Evolutionary conservation across 768 basidiomycete genomes (phyloP).

Genomic region (Lactarius trivialis): DNA sequence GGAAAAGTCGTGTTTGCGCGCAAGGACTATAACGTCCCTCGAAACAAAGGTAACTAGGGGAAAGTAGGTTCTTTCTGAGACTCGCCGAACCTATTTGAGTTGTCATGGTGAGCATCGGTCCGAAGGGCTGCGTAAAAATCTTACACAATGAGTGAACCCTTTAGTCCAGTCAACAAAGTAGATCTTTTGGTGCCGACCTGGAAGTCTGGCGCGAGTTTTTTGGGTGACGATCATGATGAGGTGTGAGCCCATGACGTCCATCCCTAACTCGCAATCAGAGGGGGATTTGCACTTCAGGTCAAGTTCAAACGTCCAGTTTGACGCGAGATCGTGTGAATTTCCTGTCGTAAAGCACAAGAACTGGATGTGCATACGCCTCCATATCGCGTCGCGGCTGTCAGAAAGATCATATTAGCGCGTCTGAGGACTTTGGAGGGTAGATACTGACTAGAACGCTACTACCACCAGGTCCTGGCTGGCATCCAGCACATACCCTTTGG

Average conservation of each 20-base stretch:
- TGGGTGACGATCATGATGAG: constrained; percentile 11
- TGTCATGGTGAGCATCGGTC: not conserved
- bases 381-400: constrained; percentile 9
- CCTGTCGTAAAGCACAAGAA: constrained; percentile 14
- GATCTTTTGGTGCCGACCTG: constrained; percentile 9
- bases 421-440: not conserved
- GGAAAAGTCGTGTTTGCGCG: constrained; percentile 14
- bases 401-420: not conserved
- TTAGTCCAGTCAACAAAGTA: constrained; percentile 13
- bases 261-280: constrained; percentile 10
- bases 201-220: constrained; percentile 9
- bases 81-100: constrained; percentile 10
- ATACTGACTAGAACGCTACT: constrained; percentile 12
- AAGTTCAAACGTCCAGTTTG: not conserved
- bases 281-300: constrained; percentile 15
- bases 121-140: not conserved
- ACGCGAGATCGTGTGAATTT: constrained; percentile 1
- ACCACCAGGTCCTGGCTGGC: constrained; percentile 15
- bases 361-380: constrained; percentile 4
- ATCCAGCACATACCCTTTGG: constrained; percentile 19
- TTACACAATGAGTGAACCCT: constrained; percentile 9
- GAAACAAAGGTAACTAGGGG: constrained; percentile 12
- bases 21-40: constrained; percentile 13
- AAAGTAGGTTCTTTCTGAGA: constrained; percentile 15
- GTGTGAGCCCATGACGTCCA: constrained; percentile 14